Percentiles rank a stretch among this genome's conserved stretches.
Conservation (phyloP, 306 rosid species). For the Corylus heterophylla region DNA sequence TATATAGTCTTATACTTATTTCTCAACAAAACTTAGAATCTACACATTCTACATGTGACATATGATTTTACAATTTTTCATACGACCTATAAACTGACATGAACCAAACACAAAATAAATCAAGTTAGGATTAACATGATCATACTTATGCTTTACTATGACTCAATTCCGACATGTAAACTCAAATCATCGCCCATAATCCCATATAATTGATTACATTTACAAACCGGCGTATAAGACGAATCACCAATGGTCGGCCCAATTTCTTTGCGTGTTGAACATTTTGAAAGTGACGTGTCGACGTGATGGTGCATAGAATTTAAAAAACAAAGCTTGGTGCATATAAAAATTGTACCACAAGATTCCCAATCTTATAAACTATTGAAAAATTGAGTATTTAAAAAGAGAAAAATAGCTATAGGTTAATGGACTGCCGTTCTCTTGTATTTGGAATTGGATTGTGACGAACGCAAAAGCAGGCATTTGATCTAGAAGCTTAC, state of each 20-base stretch:
- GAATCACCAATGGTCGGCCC: background rate
- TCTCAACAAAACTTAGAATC: too few species aligned
- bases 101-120: too few species aligned
- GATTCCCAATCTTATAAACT: constrained; percentile 17
- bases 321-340: background rate
- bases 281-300: background rate
- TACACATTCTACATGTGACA: too few species aligned
- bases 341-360: background rate
- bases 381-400: background rate
- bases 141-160: too few species aligned
- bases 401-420: constrained; percentile 8
- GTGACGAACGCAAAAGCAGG: constrained; percentile 5
- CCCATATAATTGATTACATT: too few species aligned
- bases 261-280: background rate
- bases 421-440: constrained; percentile 9
- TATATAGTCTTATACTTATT: too few species aligned
- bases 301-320: background rate
- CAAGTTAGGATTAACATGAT: too few species aligned
- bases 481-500: constrained; percentile 17
- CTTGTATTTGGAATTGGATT: constrained; percentile 6
- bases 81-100: too few species aligned
- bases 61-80: too few species aligned
- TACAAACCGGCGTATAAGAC: too few species aligned
- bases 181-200: too few species aligned
- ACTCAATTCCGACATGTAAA: too few species aligned